Evolutionary conservation across 2,329 filamentous ascomycete genomes (phyloP).

Genomic region (Escovopsis sp.): DNA sequence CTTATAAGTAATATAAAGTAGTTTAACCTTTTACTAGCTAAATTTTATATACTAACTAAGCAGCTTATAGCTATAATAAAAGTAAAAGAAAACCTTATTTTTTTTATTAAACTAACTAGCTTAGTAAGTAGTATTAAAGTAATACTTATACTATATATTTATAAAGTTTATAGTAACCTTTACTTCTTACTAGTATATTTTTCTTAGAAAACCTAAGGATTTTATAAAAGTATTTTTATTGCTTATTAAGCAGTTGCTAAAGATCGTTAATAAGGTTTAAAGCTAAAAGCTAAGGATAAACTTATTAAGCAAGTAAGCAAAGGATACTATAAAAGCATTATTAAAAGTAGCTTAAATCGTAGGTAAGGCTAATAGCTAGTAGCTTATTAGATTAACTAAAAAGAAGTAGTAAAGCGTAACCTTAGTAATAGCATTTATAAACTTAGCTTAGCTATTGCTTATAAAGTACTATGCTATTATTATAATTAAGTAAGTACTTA

Average conservation of each 20-base stretch:
- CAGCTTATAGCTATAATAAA: not conserved
- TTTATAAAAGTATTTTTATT: not conserved
- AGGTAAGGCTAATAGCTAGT: not conserved
- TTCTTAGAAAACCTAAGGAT: not conserved
- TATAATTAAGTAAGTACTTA: not conserved
- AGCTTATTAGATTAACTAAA: not conserved
- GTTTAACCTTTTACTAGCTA: not conserved
- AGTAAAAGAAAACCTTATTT: not conserved
- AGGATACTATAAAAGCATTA: not conserved
- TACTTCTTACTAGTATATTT: not conserved
- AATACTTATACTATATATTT: not conserved
- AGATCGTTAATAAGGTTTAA: not conserved
- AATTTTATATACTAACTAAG: not conserved
- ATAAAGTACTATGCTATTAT: not conserved
- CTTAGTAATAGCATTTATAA: conserved; percentile 1
- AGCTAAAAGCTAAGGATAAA: not conserved
- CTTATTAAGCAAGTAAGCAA: not conserved
- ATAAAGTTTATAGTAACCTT: not conserved
- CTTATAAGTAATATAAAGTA: not conserved
- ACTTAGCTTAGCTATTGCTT: not conserved
- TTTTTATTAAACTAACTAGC: not conserved
- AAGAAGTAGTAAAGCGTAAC: not conserved
- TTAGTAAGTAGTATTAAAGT: not conserved
- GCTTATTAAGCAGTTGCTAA: not conserved
- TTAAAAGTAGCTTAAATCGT: not conserved